Evolutionary conservation across 805 yeast genomes (phyloP).

Genomic region (Wickerhamiella australiensis): DNA sequence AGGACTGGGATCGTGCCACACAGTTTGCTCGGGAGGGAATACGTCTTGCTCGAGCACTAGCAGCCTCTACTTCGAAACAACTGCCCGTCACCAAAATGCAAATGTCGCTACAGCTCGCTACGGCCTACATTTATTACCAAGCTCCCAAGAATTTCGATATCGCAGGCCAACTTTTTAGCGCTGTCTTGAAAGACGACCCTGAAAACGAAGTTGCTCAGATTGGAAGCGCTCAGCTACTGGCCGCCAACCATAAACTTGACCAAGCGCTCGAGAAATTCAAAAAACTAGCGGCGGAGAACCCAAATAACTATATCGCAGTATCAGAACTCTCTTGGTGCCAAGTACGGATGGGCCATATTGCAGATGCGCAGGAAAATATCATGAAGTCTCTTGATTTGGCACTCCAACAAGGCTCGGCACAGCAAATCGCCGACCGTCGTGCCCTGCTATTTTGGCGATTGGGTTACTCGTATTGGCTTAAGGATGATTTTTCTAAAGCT

Average conservation of each 20-base stretch:
- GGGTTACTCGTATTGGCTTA: constrained; percentile 46
- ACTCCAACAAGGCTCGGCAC: constrained; percentile 36
- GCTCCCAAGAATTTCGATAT: constrained; percentile 77
- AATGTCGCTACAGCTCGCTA: constrained; percentile 54
- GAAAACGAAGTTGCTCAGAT: constrained; percentile 50
- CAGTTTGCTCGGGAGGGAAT: constrained; percentile 51
- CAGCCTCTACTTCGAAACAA: constrained; percentile 36
- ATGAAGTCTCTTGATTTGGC: constrained; percentile 33
- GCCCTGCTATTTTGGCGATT: constrained; percentile 61
- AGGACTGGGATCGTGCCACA: constrained; percentile 53
- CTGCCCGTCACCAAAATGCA: constrained; percentile 45
- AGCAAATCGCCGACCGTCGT: constrained; percentile 41
- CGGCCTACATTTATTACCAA: constrained; percentile 69
- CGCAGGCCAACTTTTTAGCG: constrained; percentile 61
- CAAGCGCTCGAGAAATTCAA: constrained; percentile 45
- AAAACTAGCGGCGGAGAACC: constrained; percentile 37
- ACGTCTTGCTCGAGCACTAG: constrained; percentile 32
- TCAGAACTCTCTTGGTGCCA: constrained; percentile 72
- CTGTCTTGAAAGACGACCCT: constrained; percentile 39
- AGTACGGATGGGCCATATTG: constrained; percentile 40
- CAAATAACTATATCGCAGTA: constrained; percentile 47
- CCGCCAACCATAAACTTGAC: constrained; percentile 47
- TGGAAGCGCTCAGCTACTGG: constrained; percentile 69
- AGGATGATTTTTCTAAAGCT: constrained; percentile 34
- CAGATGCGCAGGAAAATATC: constrained; percentile 43